Evolutionary conservation across 768 basidiomycete genomes (phyloP), one percentile per base, ranked within the genome.

Genomic region (Naganishia vaughanmartiniae): DNA sequence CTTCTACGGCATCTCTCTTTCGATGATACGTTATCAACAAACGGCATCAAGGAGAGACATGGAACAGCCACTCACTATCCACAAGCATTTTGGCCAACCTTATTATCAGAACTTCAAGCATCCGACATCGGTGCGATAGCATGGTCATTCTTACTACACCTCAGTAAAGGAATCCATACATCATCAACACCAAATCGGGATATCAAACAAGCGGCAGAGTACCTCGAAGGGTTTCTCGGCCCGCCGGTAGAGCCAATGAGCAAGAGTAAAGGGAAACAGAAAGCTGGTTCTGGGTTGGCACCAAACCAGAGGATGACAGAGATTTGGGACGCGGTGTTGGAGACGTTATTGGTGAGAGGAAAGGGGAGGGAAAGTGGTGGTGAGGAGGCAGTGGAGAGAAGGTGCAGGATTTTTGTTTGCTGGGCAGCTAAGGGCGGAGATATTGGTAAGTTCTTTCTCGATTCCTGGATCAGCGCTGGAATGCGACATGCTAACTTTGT

Each of bases 151-250:
- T 33, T 71, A 12, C 39, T 66, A 15, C 70, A 66, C 42, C 54
- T 71, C 10, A 67, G 39, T 24, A 26, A n/a, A 31, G 34, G 54
- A 10, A 66, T 57, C 11, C 65, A 31, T 17, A 24, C 65, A 10
- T 54, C 65, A 4, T 2, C 65, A 42, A 26, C 79, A 83, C 30
- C 84, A 86, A 74, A 83, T 82, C 10, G 74, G 81, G 39, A 82
- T 88, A 70, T 79, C 51, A 60, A 86, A 84, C 81, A 83, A n/a
- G 87, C 89, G 56, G 87, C 87, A 0, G 68, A 73, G 9, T 75
- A 92, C 0, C 77, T 94, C 4, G 74, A 72, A 45, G 73, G 76
- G 2, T 70, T 93, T 14, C 72, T 92, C 19, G 92, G 78, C 11
- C 66, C 63, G 5, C 36, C 91, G 0, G 57, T 74, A 2, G 53